These are phyloP conservation scores for Lentinula raphanica DNA, from an alignment of 768 basidiomycete species.

Conservation along the genomic window DNA sequence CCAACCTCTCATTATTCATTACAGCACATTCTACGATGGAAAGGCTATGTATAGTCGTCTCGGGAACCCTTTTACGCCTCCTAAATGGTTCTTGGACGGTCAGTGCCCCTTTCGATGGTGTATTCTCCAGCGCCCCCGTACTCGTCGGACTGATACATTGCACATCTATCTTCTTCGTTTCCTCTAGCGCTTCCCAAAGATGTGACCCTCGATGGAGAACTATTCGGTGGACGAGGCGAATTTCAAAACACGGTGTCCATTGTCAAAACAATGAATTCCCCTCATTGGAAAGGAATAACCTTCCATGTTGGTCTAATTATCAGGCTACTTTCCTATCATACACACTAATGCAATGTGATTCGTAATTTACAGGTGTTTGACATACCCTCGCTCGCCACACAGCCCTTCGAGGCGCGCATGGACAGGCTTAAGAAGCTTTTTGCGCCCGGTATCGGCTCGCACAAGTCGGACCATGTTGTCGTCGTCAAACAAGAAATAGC, in stretches of 20 bases:
- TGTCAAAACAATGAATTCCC: conserved; percentile 52
- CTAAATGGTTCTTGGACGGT: conserved; percentile 56
- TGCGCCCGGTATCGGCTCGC: conserved; percentile 36
- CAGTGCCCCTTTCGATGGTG: conserved; percentile 12
- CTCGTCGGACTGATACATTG: background rate
- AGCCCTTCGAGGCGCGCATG: conserved; percentile 49
- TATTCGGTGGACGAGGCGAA: conserved; percentile 51
- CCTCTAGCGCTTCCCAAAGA: conserved; percentile 46
- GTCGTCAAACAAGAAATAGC: conserved; percentile 47
- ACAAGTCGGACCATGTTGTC: conserved; percentile 35
- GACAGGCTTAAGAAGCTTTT: conserved; percentile 39
- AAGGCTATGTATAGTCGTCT: conserved; percentile 48
- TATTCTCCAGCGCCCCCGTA: background rate
- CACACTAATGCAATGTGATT: background rate
- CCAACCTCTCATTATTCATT: no score
- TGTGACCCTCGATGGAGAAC: conserved; percentile 53
- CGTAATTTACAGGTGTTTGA: conserved; percentile 54
- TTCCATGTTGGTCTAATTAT: conserved; percentile 36
- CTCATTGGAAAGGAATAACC: conserved; percentile 49
- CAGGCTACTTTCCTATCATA: no score
- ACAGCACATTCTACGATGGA: conserved; percentile 45
- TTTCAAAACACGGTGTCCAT: conserved; percentile 57
- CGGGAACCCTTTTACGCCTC: conserved; percentile 54
- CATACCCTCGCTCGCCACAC: conserved; percentile 41
- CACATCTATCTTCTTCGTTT: background rate